Evolutionary conservation across 1,284 basidiomycete species (phyloP).

Genomic region (Cryptococcus floricola): DNA sequence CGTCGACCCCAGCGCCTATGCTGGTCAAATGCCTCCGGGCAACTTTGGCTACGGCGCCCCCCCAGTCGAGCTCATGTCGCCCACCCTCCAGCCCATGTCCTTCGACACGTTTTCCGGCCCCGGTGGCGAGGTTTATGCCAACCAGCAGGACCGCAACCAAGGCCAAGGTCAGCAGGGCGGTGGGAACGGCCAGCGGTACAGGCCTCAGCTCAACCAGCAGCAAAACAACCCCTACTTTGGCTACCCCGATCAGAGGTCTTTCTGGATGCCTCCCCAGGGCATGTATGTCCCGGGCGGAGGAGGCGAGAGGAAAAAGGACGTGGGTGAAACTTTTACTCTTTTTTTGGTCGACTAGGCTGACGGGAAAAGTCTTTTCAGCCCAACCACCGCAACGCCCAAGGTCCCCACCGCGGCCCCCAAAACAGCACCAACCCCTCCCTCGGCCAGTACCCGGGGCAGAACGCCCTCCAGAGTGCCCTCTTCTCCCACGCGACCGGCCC

Average conservation of each 20-base stretch:
- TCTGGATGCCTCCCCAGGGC: slow-evolving; percentile 8
- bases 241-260: slow-evolving; percentile 6
- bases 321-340: neutral
- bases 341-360: neutral
- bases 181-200: neutral
- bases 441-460: slow-evolving; percentile 2
- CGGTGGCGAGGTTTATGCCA: slow-evolving; percentile 3
- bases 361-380: neutral
- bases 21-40: neutral
- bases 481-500: neutral
- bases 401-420: neutral
- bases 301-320: slow-evolving; percentile 6
- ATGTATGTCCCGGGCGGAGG: slow-evolving; percentile 5
- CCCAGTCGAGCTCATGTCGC: neutral
- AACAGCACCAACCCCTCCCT: slow-evolving; percentile 4
- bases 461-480: neutral
- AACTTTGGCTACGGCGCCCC: slow-evolving; percentile 4
- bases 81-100: neutral
- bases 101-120: slow-evolving; percentile 3
- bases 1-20: neutral
- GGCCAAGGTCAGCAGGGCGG: neutral
- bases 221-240: slow-evolving; percentile 6
- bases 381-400: neutral
- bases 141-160: slow-evolving; percentile 4
- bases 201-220: slow-evolving; percentile 5